phyloP scores from a whole-genome alignment of 257 asterid species.

The Rauvolfia tetraphylla region DNA sequence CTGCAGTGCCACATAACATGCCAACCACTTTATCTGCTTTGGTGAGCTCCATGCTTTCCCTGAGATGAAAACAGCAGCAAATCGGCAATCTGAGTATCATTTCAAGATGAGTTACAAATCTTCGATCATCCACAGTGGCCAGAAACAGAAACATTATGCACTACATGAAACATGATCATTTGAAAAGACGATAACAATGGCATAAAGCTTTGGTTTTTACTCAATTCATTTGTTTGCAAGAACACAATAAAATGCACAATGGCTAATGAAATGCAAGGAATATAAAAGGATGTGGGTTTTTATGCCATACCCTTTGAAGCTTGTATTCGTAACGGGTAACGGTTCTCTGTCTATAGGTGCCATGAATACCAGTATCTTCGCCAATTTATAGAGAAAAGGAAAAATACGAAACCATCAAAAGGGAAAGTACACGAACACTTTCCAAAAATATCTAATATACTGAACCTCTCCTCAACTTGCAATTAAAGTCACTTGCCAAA shows the following conservation, averaged over 20 bases:
- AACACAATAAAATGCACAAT: background rate
- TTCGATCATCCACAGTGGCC: background rate
- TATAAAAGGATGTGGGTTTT: background rate
- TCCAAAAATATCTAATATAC: background rate
- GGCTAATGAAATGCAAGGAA: background rate
- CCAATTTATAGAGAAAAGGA: background rate
- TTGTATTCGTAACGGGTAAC: background rate
- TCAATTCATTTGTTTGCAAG: background rate
- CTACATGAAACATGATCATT: background rate
- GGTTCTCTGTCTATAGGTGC: background rate
- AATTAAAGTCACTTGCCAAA: too few species aligned
- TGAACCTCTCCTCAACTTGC: background rate
- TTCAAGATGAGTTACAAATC: background rate
- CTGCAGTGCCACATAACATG: constrained; percentile 35
- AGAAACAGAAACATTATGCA: background rate
- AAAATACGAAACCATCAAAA: background rate
- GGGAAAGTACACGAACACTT: background rate
- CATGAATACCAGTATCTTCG: background rate
- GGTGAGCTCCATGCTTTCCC: constrained; percentile 28
- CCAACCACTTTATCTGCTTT: constrained; percentile 20
- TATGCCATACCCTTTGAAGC: background rate
- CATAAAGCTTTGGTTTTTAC: background rate
- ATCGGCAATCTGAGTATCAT: constrained; percentile 8
- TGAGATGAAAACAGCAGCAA: constrained; percentile 4
- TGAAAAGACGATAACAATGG: background rate